A percentile compares a stretch with the other conserved stretches of the same genome.
These are phyloP conservation scores for Aquilaria malaccensis DNA, from an alignment of 345 rosid species.

Conservation along the genomic window DNA sequence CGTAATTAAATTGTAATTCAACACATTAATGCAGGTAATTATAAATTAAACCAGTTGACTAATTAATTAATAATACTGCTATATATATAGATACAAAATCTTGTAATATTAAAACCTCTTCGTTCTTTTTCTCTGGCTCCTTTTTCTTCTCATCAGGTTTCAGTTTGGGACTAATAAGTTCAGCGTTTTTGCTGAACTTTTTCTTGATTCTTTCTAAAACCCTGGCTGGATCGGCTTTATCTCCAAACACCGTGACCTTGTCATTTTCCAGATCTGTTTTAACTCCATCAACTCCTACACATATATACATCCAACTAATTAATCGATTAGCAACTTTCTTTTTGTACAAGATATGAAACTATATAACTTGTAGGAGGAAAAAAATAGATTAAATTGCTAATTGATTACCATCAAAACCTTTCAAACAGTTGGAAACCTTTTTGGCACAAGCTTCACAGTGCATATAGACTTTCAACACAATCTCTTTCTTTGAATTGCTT, in stretches of 20 bases:
- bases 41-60: too few species aligned
- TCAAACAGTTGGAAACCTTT: slow-evolving; percentile 40
- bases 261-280: slow-evolving; percentile 24
- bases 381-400: neutral
- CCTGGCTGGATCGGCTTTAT: slow-evolving; percentile 38
- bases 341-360: neutral
- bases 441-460: slow-evolving; percentile 64
- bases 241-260: slow-evolving; percentile 42
- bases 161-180: slow-evolving; percentile 47
- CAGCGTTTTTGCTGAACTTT: slow-evolving; percentile 41
- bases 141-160: slow-evolving; percentile 13
- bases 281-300: slow-evolving; percentile 49
- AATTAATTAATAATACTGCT: neutral
- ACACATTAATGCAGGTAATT: too few species aligned
- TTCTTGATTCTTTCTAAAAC: slow-evolving; percentile 39
- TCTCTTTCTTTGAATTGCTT: slow-evolving; percentile 22
- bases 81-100: neutral
- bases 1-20: neutral
- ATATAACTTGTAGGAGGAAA: neutral
- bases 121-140: slow-evolving; percentile 24
- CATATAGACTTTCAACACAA: slow-evolving; percentile 51
- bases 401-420: slow-evolving; percentile 43
- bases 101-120: slow-evolving; percentile 16
- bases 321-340: too few species aligned
- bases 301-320: neutral